phyloP scores from a whole-genome alignment of 352 stramenopile species.

The Chrysophaeum taylorii region DNA sequence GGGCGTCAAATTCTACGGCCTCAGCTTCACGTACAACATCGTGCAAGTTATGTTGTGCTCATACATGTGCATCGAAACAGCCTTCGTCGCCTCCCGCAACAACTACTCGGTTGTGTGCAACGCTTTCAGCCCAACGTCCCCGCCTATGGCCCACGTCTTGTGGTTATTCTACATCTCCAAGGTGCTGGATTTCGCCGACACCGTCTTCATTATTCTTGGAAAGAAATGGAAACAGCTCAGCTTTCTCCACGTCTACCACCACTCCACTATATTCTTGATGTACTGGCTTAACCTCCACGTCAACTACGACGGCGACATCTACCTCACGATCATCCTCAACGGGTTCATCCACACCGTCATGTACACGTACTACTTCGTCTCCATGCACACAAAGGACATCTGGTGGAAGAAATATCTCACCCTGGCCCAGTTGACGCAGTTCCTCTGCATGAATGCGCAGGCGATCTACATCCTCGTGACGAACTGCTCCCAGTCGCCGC shows the following conservation, averaged over 20 bases:
- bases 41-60: slow-evolving; percentile 86
- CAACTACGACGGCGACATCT: slow-evolving; percentile 90
- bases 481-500: slow-evolving; percentile 41
- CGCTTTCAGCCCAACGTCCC: slow-evolving; percentile 66
- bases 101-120: slow-evolving; percentile 83
- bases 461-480: slow-evolving; percentile 52
- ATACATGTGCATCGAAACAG: slow-evolving; percentile 89
- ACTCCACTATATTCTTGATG: slow-evolving; percentile 90
- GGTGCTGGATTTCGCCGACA: slow-evolving; percentile 61
- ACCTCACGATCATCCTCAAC: slow-evolving; percentile 88
- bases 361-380: slow-evolving; percentile 98
- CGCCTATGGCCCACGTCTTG: slow-evolving; percentile 81
- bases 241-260: slow-evolving; percentile 95
- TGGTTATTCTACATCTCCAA: slow-evolving; percentile 98
- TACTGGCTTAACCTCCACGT: slow-evolving; percentile 89
- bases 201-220: slow-evolving; percentile 92
- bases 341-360: slow-evolving; percentile 96
- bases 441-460: slow-evolving; percentile 74
- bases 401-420: slow-evolving; percentile 96
- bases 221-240: slow-evolving; percentile 94
- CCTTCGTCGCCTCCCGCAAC: slow-evolving; percentile 77
- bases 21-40: slow-evolving; percentile 94
- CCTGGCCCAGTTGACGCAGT: slow-evolving; percentile 86
- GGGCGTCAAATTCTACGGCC: too few species aligned
- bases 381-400: slow-evolving; percentile 78